A percentile compares a stretch with the other conserved stretches of the same genome.
Evolutionary conservation across 169 alveolate genomes (phyloP).

Genomic region (Blepharisma undulans): DNA sequence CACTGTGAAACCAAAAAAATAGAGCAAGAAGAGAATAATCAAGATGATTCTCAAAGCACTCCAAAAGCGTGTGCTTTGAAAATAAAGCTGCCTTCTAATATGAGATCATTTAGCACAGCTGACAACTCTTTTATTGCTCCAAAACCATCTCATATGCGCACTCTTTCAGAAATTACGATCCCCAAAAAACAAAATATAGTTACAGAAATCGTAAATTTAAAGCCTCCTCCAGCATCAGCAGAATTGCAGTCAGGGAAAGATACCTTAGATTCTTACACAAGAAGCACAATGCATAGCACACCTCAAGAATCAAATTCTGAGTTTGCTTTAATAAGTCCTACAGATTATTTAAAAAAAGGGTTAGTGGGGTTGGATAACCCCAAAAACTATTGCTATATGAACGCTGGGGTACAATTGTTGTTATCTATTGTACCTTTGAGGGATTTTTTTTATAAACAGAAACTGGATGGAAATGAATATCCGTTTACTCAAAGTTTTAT

Average conservation of each 20-base stretch:
- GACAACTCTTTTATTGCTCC: neutral
- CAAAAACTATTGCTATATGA: constrained; percentile 8
- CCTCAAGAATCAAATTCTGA: neutral
- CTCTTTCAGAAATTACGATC: neutral
- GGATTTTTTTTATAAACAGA: neutral
- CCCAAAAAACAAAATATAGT: neutral
- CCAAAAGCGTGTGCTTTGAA: neutral
- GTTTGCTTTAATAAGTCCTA: neutral
- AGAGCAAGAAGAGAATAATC: neutral
- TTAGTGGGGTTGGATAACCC: neutral
- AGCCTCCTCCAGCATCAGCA: neutral
- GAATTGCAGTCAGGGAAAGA: neutral
- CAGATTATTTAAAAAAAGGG: neutral
- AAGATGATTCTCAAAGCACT: neutral
- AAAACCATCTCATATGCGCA: neutral
- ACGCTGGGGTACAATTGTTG: neutral
- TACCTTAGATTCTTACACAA: neutral
- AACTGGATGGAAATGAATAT: neutral
- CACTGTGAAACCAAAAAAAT: neutral
- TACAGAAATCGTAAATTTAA: neutral
- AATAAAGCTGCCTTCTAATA: neutral
- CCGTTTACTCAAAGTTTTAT: neutral
- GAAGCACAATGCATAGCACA: neutral
- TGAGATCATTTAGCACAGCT: neutral
- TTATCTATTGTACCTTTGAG: neutral